Percentiles rank a stretch among this genome's conserved stretches.
Evolutionary conservation across 1,284 basidiomycete species (phyloP).

Genomic region (Apiotrichum akiyoshidainum): DNA sequence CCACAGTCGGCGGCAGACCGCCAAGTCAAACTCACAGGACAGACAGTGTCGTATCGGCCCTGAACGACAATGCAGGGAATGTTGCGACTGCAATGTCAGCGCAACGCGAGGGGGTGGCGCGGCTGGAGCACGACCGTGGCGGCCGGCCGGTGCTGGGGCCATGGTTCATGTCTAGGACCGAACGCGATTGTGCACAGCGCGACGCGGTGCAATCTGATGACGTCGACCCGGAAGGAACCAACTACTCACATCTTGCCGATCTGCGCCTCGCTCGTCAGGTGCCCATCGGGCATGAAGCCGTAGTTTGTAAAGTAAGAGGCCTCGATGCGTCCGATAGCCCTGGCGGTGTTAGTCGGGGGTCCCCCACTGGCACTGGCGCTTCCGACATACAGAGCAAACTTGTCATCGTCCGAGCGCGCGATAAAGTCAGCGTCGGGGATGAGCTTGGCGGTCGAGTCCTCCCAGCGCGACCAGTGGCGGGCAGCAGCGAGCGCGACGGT

Average conservation of each 20-base stretch:
- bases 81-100: constrained; percentile 55
- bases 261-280: constrained; percentile 73
- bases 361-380: not conserved
- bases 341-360: not conserved
- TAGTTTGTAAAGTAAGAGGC: constrained; percentile 85
- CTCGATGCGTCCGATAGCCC: constrained; percentile 82
- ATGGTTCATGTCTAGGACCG: too few relatives aligned
- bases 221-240: not conserved
- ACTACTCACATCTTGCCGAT: constrained; percentile 70
- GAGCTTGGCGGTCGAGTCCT: constrained; percentile 79
- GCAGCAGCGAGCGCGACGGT: constrained; percentile 62
- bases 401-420: constrained; percentile 61
- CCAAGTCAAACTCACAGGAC: constrained; percentile 43
- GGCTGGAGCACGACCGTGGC: too few relatives aligned
- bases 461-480: constrained; percentile 71
- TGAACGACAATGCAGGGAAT: constrained; percentile 81
- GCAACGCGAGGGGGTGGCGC: not conserved
- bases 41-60: constrained; percentile 58
- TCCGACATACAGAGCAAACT: constrained; percentile 58
- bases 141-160: too few relatives aligned
- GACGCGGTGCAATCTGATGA: too few relatives aligned
- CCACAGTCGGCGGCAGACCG: too few relatives aligned
- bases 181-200: too few relatives aligned
- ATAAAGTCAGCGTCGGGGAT: constrained; percentile 67
- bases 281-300: constrained; percentile 85